A percentile compares a stretch with the other conserved stretches of the same genome.
These are phyloP conservation scores for Musa beccarii DNA, from an alignment of 176 grass and related monocot species.

Conservation along the genomic window DNA sequence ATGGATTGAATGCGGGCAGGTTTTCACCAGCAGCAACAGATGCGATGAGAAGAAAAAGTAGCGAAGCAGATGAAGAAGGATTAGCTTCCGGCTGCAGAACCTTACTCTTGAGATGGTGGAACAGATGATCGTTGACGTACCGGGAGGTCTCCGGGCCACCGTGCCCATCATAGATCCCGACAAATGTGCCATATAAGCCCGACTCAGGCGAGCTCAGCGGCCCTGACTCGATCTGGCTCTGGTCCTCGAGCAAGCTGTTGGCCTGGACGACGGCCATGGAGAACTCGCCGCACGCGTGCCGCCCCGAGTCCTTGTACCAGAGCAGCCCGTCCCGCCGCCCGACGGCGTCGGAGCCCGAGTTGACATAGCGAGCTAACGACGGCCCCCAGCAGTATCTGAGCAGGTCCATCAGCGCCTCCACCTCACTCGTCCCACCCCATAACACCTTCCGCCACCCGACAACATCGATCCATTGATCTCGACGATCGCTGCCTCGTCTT, in stretches of 20 bases:
- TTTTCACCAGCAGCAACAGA: too few relatives aligned
- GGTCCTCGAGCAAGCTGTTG: constrained; percentile 77
- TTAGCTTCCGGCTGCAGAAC: neutral
- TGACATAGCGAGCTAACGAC: constrained; percentile 26
- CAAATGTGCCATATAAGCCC: constrained; percentile 39
- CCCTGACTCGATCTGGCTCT: constrained; percentile 79
- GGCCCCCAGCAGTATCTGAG: constrained; percentile 68
- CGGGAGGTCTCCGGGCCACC: constrained; percentile 68
- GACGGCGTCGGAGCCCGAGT: constrained; percentile 32
- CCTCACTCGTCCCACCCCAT: constrained; percentile 45
- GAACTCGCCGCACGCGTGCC: constrained; percentile 54
- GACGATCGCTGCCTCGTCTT: too few relatives aligned
- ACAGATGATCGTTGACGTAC: constrained; percentile 65
- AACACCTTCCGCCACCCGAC: too few relatives aligned
- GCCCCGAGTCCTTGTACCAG: constrained; percentile 79
- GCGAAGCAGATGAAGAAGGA: neutral
- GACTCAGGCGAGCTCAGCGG: constrained; percentile 42
- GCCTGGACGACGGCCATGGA: constrained; percentile 93
- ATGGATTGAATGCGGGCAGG: too few relatives aligned
- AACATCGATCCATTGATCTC: neutral
- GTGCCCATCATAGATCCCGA: constrained; percentile 86
- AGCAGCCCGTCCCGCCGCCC: constrained; percentile 68
- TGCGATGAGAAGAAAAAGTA: neutral
- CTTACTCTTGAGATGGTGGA: constrained; percentile 63
- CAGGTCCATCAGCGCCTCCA: constrained; percentile 45